Base-by-base conservation (phyloP, 2,329 filamentous ascomycete species). In the Cyclaneusma minus region DNA sequence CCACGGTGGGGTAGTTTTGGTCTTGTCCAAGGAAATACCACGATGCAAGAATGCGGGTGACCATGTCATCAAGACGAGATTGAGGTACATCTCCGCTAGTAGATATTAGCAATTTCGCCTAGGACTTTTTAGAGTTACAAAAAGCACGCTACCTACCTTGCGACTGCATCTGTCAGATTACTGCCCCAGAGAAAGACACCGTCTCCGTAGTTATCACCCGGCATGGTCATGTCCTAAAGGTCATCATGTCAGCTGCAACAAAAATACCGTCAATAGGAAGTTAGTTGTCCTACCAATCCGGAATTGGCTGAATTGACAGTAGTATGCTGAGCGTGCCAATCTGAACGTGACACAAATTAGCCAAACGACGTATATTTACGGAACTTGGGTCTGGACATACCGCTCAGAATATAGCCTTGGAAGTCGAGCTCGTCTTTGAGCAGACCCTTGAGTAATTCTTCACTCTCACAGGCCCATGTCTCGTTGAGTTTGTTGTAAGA, bases 261-360 rank as follows among this genome's bases (percentile, higher is more conserved):
- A 4, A 4, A 4, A 16, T 3, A 21, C 6, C 27, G 3, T 20
- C 6, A 15, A 4, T 3, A 13, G 7, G 7, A 9, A n/a, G 13
- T 5, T 15, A 13, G 13, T 16, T 15, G 20, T 17, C 28, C 21
- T 27, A 43, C 80, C 34, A 87, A 48, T 15, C 81, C 81, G 13
- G 68, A 65, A 34, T 76, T 59, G 13, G 78, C 70, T 27, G 64
- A 62, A 7, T 61, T 61, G 6, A 70, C 66, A 32, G 78, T 81
- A 13, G 69, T 68, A 50, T 85, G 77, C 42, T 84, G 78, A 3
- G 76, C 81, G 36, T 63, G 58, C 81, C 81, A 89, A 48, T 89
- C 81, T 28, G 47, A 17, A 60, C 44, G 30, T 56, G 58, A 5
- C 56, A 18, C 17, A 16, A 18, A 7, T 2, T 14, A n/a, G 16